phyloP scores from a whole-genome alignment of 441 rosid species.

The Breynia disticha region DNA sequence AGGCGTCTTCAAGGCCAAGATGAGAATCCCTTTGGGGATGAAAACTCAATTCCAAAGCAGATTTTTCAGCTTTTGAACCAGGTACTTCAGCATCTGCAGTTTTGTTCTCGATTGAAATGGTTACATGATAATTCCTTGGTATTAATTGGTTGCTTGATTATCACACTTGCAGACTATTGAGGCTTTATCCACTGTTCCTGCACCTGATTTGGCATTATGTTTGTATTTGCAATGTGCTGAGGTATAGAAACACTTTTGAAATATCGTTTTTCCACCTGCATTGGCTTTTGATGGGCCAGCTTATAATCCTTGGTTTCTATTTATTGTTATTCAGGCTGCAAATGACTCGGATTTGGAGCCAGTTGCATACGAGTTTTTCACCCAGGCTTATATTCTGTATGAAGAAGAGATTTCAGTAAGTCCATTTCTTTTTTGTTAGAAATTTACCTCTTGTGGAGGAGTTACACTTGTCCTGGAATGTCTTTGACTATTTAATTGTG shows the following conservation, averaged over 20 bases:
- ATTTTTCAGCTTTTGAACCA: slow-evolving; percentile 82
- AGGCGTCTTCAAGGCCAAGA: slow-evolving; percentile 74
- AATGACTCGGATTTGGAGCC: slow-evolving; percentile 93
- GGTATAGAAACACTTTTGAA: slow-evolving; percentile 29
- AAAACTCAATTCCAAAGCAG: slow-evolving; percentile 62
- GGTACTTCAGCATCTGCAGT: slow-evolving; percentile 23
- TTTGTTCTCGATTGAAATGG: no score
- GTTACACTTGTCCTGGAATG: background rate
- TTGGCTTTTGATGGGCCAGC: no score
- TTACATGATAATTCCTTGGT: background rate
- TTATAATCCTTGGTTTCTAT: slow-evolving; percentile 7
- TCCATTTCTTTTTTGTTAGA: slow-evolving; percentile 7
- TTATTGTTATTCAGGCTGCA: slow-evolving; percentile 62
- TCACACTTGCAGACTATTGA: slow-evolving; percentile 60
- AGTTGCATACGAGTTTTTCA: slow-evolving; percentile 94
- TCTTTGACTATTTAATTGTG: slow-evolving; percentile 5
- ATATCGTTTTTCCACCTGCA: slow-evolving; percentile 8
- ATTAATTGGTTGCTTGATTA: background rate
- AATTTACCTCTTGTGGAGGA: background rate
- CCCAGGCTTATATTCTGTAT: slow-evolving; percentile 91
- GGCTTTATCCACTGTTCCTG: slow-evolving; percentile 62
- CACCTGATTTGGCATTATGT: slow-evolving; percentile 80
- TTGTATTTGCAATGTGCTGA: slow-evolving; percentile 95
- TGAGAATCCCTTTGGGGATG: slow-evolving; percentile 96
- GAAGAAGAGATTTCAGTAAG: slow-evolving; percentile 97